Conservation (phyloP, 2,329 filamentous ascomycete genomes). For the Epichloe festucae region DNA sequence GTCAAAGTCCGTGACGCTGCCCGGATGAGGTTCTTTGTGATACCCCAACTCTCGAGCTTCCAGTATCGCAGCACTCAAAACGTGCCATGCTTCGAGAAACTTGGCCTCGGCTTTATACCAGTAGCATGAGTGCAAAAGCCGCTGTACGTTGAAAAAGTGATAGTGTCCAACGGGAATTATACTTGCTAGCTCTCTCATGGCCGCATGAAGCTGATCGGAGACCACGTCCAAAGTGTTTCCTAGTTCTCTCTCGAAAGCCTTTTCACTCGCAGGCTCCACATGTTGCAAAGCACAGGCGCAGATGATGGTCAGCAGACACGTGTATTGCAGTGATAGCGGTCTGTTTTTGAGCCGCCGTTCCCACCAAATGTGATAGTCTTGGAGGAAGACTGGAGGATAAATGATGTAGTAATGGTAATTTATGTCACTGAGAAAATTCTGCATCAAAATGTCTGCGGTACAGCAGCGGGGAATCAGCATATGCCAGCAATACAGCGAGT, state of each 20-base stretch:
- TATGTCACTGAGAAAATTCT: constrained; percentile 17
- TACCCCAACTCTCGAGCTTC: constrained; percentile 18
- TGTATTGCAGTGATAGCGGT: constrained; percentile 16
- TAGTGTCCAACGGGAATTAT: constrained; percentile 16
- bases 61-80: constrained; percentile 18
- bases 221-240: constrained; percentile 10
- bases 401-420: constrained; percentile 23
- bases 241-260: constrained; percentile 11
- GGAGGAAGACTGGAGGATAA: constrained; percentile 16
- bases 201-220: constrained; percentile 14
- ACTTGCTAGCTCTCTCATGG: constrained; percentile 14
- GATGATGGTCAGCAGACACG: constrained; percentile 16
- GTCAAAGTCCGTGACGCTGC: constrained; percentile 15
- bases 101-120: constrained; percentile 22
- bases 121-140: constrained; percentile 18
- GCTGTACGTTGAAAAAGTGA: constrained; percentile 17
- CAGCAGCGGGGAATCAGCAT: neutral
- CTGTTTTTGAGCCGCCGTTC: constrained; percentile 9
- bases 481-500: neutral
- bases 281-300: constrained; percentile 19
- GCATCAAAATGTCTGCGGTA: constrained; percentile 15
- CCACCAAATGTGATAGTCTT: constrained; percentile 21
- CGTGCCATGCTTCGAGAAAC: constrained; percentile 20
- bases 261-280: constrained; percentile 10
- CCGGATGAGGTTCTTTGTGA: constrained; percentile 11